A percentile compares a stretch with the other conserved stretches of the same genome.
These are phyloP conservation scores for Trichophyton verrucosum DNA, from an alignment of 2,329 filamentous ascomycete genomes.

Conservation along the genomic window DNA sequence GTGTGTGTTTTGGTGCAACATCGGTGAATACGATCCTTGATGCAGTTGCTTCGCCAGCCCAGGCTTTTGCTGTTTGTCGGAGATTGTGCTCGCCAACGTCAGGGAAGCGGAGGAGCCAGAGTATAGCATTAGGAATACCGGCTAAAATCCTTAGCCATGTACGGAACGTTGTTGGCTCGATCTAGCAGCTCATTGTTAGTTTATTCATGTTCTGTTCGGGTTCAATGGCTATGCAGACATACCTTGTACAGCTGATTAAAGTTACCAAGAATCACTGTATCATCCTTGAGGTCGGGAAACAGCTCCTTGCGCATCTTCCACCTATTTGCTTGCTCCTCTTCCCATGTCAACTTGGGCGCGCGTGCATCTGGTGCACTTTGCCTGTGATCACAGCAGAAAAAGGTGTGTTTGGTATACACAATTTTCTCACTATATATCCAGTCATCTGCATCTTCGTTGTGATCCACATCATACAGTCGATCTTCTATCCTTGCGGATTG, in stretches of 20 bases:
- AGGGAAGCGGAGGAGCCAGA: constrained; percentile 95
- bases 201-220: background rate
- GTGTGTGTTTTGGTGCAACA: constrained; percentile 85
- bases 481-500: constrained; percentile 64
- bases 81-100: constrained; percentile 84
- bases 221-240: constrained; percentile 18
- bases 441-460: constrained; percentile 55
- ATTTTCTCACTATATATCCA: constrained; percentile 98
- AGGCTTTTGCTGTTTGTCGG: constrained; percentile 61
- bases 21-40: constrained; percentile 87
- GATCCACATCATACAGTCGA: constrained; percentile 48
- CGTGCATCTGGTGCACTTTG: constrained; percentile 68
- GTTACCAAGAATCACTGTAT: constrained; percentile 85
- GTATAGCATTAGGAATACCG: constrained; percentile 69
- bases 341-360: constrained; percentile 61
- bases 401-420: constrained; percentile 85
- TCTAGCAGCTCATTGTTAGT: constrained; percentile 40
- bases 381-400: constrained; percentile 95
- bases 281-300: constrained; percentile 70
- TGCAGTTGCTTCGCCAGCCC: constrained; percentile 78
- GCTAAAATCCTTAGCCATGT: constrained; percentile 88
- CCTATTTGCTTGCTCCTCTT: constrained; percentile 64
- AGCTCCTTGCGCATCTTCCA: constrained; percentile 91
- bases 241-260: constrained; percentile 99
- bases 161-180: constrained; percentile 91